Evolutionary conservation across 129 eudicot genomes (phyloP).

Genomic region (Helichrysum umbraculigerum): DNA sequence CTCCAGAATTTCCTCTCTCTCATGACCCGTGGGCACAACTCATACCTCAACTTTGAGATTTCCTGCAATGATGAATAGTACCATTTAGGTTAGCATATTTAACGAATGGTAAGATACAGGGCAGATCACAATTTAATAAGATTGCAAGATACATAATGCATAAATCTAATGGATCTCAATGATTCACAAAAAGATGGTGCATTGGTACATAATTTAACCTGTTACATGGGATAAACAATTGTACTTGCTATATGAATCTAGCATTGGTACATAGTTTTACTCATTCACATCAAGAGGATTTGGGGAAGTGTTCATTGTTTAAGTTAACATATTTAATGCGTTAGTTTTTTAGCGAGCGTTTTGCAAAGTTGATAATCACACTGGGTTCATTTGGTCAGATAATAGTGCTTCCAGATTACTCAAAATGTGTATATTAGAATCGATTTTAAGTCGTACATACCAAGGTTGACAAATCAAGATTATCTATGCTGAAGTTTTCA

Average conservation of each 20-base stretch:
- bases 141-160: neutral
- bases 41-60: slow-evolving; percentile 48
- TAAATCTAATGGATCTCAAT: neutral
- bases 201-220: neutral
- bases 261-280: neutral
- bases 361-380: neutral
- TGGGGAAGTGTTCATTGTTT: slow-evolving; percentile 39
- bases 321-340: slow-evolving; percentile 28
- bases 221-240: neutral
- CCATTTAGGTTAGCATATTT: neutral
- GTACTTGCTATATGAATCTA: neutral
- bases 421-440: neutral
- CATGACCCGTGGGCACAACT: slow-evolving; percentile 91
- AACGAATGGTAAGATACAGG: neutral
- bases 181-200: neutral
- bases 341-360: neutral
- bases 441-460: neutral
- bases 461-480: neutral
- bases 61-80: slow-evolving; percentile 8
- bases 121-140: neutral
- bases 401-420: neutral
- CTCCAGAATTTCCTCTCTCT: slow-evolving; percentile 94
- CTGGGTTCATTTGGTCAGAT: neutral
- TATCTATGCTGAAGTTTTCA: neutral
- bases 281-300: neutral